Base-by-base conservation (phyloP, 2,329 filamentous ascomycete species). In the Calonectria naviculata region DNA sequence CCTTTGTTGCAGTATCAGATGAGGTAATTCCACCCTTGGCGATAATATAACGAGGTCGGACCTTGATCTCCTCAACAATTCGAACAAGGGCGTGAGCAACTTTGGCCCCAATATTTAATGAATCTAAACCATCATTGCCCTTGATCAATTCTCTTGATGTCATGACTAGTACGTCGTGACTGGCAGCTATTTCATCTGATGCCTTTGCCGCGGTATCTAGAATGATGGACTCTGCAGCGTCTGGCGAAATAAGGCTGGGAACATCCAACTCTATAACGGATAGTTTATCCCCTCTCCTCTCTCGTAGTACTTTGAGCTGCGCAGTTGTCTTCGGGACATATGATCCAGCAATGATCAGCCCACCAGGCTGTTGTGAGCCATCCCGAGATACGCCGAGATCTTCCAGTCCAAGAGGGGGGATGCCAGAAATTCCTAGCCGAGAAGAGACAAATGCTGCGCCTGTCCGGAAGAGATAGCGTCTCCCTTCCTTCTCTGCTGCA, bases 1-100 rank as follows among this genome's bases (percentile, higher is more conserved):
- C 87, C 64, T 90, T 90, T 0, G 87, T 90, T 0, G 89, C 89
- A 62, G 86, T 86, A 72, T 91, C 89, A 0, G 88, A 90, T 1
- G 87, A 89, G 0, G 89, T 91, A 68, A 91, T 91, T 26, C 89
- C 89, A 0, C 89, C 89, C 80, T 89, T 91, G 4, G 89, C 88
- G 76, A 91, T 89, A 4, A 91, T 79, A 76, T 90, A 91, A 67
- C 88, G 80, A 10, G 89, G 89, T 21, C 85, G 81, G 4, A 85
- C 82, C 13, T 85, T 78, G 38, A 91, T 69, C 4, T 78, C 74
- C 19, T 81, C 79, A 21, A 90, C 73, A 52, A 91, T 84, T 10
- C 80, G 78, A 1, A 90, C 89, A 28, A 90, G 80, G 2, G 87
- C 84, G 29, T 83, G 82, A 0, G 88, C 89, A n/a, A 91, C 85